phyloP scores from a whole-genome alignment of 306 rosid genomes.

The Castanea mollissima region DNA sequence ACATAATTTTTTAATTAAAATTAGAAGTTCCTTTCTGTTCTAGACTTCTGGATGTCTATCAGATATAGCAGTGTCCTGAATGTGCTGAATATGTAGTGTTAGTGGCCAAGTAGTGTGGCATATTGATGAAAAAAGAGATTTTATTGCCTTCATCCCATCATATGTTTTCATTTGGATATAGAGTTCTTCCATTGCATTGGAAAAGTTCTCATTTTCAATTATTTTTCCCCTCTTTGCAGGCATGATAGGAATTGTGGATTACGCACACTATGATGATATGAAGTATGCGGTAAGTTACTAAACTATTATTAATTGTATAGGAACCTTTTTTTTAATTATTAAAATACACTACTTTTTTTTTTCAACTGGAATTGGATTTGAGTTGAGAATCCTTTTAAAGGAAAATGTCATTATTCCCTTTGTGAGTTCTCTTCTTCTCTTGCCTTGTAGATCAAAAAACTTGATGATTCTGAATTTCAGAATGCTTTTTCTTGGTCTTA shows the following conservation, averaged over 20 bases:
- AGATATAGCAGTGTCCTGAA: background rate
- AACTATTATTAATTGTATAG: background rate
- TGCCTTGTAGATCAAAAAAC: slow-evolving; percentile 68
- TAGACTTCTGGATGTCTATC: background rate
- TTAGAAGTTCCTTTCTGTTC: background rate
- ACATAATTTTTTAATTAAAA: background rate
- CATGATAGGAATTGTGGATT: slow-evolving; percentile 81
- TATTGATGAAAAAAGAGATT: background rate
- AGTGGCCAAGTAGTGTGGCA: background rate
- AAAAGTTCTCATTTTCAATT: background rate
- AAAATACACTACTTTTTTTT: background rate
- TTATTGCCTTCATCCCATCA: background rate
- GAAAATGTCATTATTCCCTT: background rate
- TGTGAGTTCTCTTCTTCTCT: slow-evolving; percentile 12
- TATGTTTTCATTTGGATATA: background rate
- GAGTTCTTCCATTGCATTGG: background rate
- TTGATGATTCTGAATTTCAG: slow-evolving; percentile 80
- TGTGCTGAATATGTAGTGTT: background rate
- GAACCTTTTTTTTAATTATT: background rate
- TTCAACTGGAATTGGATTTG: slow-evolving; percentile 2
- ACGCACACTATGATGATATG: slow-evolving; percentile 87
- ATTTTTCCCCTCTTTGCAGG: slow-evolving; percentile 40
- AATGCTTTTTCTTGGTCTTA: slow-evolving; percentile 81
- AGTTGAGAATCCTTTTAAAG: background rate
- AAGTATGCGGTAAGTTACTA: slow-evolving; percentile 80